Conservation (phyloP, 2,329 filamentous ascomycete species). For the Neonectria coccinea region DNA sequence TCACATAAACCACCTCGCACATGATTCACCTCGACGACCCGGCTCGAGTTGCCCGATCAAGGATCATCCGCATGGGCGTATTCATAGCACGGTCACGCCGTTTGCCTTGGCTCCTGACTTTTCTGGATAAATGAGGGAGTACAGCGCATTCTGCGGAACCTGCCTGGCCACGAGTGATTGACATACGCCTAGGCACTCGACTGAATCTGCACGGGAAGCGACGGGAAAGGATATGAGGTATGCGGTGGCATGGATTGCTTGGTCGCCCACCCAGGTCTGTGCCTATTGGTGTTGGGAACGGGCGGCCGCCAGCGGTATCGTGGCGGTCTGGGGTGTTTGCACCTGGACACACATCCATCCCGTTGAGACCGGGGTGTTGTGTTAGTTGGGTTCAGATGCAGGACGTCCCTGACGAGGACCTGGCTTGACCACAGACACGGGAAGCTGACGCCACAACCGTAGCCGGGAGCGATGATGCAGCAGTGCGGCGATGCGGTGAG, state of each 20-base stretch:
- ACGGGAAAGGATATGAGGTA: background rate
- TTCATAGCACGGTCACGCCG: background rate
- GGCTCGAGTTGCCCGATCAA: conserved; percentile 17
- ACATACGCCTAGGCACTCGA: too few species aligned
- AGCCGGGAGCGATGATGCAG: background rate
- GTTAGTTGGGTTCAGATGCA: background rate
- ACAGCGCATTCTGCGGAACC: background rate
- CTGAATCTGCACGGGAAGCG: background rate
- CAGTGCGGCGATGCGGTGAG: background rate
- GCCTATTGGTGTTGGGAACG: background rate
- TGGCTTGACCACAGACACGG: conserved; percentile 1
- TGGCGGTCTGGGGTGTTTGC: background rate
- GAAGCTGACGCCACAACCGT: background rate
- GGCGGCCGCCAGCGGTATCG: background rate
- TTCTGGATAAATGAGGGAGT: background rate
- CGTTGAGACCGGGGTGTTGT: background rate
- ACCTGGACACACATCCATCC: background rate
- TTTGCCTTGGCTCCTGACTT: background rate
- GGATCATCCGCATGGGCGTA: background rate
- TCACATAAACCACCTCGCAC: conserved; percentile 10
- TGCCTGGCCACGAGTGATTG: background rate
- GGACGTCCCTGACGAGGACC: background rate
- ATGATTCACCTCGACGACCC: conserved; percentile 4
- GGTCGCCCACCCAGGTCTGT: background rate
- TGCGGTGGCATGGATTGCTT: background rate